Conservation (phyloP, 75 land plant species). For the Pinus tabuliformis region DNA sequence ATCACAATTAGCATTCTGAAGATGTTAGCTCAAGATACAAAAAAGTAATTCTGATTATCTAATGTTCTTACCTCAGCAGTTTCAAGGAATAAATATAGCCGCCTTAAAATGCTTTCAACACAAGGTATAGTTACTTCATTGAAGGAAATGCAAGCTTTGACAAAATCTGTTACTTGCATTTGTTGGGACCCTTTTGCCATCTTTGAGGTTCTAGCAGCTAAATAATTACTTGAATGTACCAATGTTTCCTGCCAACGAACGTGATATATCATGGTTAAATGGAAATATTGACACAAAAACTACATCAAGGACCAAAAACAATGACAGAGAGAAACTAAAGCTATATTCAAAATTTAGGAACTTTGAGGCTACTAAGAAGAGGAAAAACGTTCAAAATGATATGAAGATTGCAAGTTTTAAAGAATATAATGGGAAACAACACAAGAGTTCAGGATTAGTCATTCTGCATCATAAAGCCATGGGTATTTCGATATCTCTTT, state of each 20-base stretch:
- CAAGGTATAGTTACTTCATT: constrained; percentile 80
- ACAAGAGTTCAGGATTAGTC: no score
- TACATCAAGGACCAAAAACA: no score
- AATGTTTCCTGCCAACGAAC: constrained; percentile 47
- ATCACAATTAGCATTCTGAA: background rate
- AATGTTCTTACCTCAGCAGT: constrained; percentile 65
- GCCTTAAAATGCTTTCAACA: constrained; percentile 27
- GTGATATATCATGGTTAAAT: no score
- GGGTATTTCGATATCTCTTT: no score
- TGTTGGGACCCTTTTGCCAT: constrained; percentile 28
- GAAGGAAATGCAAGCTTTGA: constrained; percentile 71
- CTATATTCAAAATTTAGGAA: no score
- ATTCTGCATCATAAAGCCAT: no score
- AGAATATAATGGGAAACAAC: no score
- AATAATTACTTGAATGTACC: constrained; percentile 59
- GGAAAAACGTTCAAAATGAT: no score
- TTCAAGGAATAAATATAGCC: constrained; percentile 62
- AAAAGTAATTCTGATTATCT: background rate
- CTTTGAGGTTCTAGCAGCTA: constrained; percentile 43
- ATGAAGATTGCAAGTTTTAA: no score
- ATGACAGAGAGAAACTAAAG: no score
- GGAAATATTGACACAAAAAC: no score
- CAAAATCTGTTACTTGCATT: constrained; percentile 37
- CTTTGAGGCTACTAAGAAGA: no score
- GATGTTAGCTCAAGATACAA: background rate